Evolutionary conservation across 805 yeast genomes (phyloP), one percentile per base, ranked within the genome.

Genomic region (Kodamaea kaohsiungensis): DNA sequence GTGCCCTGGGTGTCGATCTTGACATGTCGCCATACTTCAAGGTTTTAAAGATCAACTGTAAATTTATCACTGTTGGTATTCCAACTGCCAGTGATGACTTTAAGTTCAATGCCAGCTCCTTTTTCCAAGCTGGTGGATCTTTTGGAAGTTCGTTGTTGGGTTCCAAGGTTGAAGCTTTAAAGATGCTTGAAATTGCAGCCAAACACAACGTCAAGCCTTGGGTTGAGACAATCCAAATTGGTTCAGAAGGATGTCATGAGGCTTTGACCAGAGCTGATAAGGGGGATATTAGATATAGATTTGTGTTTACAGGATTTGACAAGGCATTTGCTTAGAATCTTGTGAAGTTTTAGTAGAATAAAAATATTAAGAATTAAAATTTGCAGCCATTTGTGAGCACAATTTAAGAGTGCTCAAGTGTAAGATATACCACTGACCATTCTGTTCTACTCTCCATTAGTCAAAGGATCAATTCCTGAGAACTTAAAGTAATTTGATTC

Each of bases 111-210:
- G 86, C 88, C 52, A 72, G 76, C 65, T 68, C 81, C 25, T 83
- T 84, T 70, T 70, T 85, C 59, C 59, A 67, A 17, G 73, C 70
- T 56, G 87, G 84, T 52, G 68, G 80, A 49, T 71, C 78, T 45
- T 71, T 83, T 56, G 87, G 86, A 51, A 76, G 87, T 8, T 84
- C 91, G 10, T 75, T 76, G 55, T 73, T 81, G 67, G 95, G 85
- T 46, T 79, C 87, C 47, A 83, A 84, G 66, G 68, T 68, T 49
- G 92, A 88, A 71, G 87, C 87, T 61, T 65, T 76, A 46, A 87
- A 85, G 59, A 80, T 89, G 84, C 76, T 89, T 61, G 73, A 83
- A 46, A 65, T 88, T 57, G 88, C 91, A 17, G 82, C 81, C 17
- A 77, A 84, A 60, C 76, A 85, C 61, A 70, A 76, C 43, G 75